Base-by-base conservation (phyloP, 305 asterid species). In the Fraxinus nigra region DNA sequence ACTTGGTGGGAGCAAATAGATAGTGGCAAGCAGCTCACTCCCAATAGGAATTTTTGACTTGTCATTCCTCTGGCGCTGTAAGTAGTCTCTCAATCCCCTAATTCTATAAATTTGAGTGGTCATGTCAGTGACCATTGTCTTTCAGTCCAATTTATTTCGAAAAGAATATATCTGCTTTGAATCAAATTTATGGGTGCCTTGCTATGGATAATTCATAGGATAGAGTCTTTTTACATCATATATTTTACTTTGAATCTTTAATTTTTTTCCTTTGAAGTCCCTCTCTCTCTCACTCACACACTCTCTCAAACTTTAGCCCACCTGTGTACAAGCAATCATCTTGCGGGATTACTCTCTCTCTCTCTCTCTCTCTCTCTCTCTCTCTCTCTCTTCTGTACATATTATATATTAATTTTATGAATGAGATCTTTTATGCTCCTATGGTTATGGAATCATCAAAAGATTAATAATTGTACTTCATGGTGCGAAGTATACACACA, bases 1-100 rank as follows among this genome's bases (percentile, higher is more conserved):
- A 76, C 79, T 46, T 76, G 69, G 79, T 46, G 79, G 79, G 59
- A 74, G 77, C 77, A 37, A 73, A 73, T 37, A 7, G 56, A 73
- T 35, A 37, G 38, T 18, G 54, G 77, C 54, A 74, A 74, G 28
- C 56, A 73, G 78, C 78, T 73, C 32, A 73, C 78, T 43, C 54
- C 30, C 48, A 73, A 37, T 37, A 73, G 33, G 56, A 73, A 73
- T 73, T 73, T 73, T 35, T 73, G 28, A 37, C 78, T 0, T 0
- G 56, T 73, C n/a, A 30, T 73, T 1, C 78, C 56, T 1, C 54
- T 73, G 22, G 77, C 20, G 14, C 51, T 73, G 56, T 73, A 37
- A 73, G 78, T 37, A 43, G 2, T 37, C 78, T 73, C 56, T 7
- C 26, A 43, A 73, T 73, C 13, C 14, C 18, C 11, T 73, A n/a